Evolutionary conservation across 495 filamentous ascomycete species (phyloP).

Genomic region (Penicillium mononematosum): DNA sequence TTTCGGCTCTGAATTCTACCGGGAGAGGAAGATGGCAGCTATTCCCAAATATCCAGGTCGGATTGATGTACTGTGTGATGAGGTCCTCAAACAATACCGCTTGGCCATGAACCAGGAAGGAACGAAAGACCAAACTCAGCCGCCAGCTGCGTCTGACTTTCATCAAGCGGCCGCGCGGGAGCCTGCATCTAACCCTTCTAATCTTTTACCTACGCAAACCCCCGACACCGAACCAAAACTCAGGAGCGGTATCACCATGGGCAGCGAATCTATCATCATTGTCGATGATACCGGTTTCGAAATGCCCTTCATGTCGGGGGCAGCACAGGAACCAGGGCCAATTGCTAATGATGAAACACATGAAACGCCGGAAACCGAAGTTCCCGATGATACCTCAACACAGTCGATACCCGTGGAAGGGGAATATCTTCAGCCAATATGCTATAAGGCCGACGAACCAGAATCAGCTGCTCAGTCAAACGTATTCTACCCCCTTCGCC

Average conservation of each 20-base stretch:
- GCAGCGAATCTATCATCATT: conserved; percentile 85
- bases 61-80: conserved; percentile 79
- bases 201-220: conserved; percentile 8
- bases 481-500: conserved; percentile 19
- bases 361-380: conserved; percentile 4
- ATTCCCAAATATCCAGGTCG: conserved; percentile 40
- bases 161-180: conserved; percentile 10
- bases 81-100: conserved; percentile 64
- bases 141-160: conserved; percentile 7
- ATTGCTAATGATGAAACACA: conserved; percentile 11
- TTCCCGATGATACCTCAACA: conserved; percentile 20
- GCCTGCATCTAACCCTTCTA: conserved; percentile 3
- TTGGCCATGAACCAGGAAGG: conserved; percentile 22
- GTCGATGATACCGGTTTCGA: conserved; percentile 59
- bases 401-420: conserved; percentile 29
- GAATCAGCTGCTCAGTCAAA: conserved; percentile 18
- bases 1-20: conserved; percentile 46
- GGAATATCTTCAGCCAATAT: conserved; percentile 36
- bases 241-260: conserved; percentile 65
- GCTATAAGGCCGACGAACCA: conserved; percentile 29
- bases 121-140: conserved; percentile 8
- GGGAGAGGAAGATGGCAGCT: conserved; percentile 41
- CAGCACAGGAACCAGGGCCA: conserved; percentile 16
- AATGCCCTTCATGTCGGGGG: conserved; percentile 40
- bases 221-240: conserved; percentile 28